Conservation (phyloP, 1,284 basidiomycete genomes). For the Trametes hirsuta region DNA sequence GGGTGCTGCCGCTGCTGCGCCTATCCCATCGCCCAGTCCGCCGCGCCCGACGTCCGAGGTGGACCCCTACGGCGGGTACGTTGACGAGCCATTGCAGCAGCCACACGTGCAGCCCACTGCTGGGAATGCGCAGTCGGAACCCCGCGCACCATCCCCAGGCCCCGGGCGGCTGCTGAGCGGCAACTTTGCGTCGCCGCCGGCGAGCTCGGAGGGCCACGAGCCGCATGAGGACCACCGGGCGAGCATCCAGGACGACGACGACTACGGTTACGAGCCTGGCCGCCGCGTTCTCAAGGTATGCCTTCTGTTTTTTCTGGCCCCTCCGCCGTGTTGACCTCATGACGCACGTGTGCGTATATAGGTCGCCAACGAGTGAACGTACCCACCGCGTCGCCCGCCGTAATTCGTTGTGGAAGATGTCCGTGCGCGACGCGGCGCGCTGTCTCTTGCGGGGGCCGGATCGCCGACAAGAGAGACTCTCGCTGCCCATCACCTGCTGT, state of each 20-base stretch:
- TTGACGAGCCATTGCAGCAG: conserved; percentile 10
- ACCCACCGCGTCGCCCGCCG: not conserved
- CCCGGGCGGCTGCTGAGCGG: conserved; percentile 22
- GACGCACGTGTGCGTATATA: not conserved
- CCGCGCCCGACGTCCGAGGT: conserved; percentile 17
- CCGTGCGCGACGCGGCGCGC: not conserved
- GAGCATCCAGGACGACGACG: conserved; percentile 42
- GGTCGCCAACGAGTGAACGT: conserved; percentile 26
- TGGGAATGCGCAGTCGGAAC: conserved; percentile 8
- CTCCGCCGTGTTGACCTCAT: not conserved
- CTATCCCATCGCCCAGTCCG: conserved; percentile 16
- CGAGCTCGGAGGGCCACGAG: conserved; percentile 34
- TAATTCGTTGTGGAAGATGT: conserved; percentile 8
- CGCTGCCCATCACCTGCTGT: not conserved
- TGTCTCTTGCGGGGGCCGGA: conserved; percentile 7
- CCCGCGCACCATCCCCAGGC: conserved; percentile 16
- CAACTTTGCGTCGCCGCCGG: conserved; percentile 32
- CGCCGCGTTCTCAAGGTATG: conserved; percentile 49
- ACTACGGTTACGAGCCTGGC: conserved; percentile 41
- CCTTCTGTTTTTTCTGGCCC: not conserved
- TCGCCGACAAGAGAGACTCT: conserved; percentile 9
- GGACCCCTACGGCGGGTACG: conserved; percentile 29
- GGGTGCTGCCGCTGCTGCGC: conserved; percentile 22
- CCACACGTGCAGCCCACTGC: conserved; percentile 12
- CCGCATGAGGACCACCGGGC: conserved; percentile 27